These are phyloP conservation scores for Hysterangium stoloniferum DNA, from an alignment of 768 basidiomycete species.

Conservation along the genomic window DNA sequence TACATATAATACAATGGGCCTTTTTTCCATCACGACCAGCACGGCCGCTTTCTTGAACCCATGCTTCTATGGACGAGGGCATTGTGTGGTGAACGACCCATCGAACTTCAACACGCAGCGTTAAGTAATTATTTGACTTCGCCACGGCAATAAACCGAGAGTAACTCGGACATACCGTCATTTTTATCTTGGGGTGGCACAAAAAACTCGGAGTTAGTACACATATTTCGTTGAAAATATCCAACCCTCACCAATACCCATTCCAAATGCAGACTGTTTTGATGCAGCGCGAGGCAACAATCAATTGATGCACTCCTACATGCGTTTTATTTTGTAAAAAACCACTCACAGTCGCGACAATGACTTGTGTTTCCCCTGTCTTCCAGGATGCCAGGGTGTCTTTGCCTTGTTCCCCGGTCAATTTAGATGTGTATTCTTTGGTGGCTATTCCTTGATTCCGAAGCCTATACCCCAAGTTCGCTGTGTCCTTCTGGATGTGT, in stretches of 20 bases:
- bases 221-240: neutral
- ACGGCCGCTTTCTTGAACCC: conserved; percentile 11
- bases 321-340: neutral
- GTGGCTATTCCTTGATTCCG: neutral
- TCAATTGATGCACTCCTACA: too few relatives aligned
- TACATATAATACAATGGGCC: conserved; percentile 4
- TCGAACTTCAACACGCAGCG: neutral
- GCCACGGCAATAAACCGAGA: neutral
- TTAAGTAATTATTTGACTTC: neutral
- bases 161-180: neutral
- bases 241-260: conserved; percentile 7
- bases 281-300: neutral
- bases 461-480: neutral
- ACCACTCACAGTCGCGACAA: conserved; percentile 7
- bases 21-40: conserved; percentile 8
- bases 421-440: neutral
- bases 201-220: neutral
- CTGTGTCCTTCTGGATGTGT: neutral
- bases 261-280: conserved; percentile 4
- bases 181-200: too few relatives aligned
- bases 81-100: conserved; percentile 9
- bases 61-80: conserved; percentile 5
- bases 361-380: neutral
- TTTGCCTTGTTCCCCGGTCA: neutral
- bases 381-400: neutral